phyloP scores from a whole-genome alignment of 164 flowering plant species.

The Nelumbo lutea region DNA sequence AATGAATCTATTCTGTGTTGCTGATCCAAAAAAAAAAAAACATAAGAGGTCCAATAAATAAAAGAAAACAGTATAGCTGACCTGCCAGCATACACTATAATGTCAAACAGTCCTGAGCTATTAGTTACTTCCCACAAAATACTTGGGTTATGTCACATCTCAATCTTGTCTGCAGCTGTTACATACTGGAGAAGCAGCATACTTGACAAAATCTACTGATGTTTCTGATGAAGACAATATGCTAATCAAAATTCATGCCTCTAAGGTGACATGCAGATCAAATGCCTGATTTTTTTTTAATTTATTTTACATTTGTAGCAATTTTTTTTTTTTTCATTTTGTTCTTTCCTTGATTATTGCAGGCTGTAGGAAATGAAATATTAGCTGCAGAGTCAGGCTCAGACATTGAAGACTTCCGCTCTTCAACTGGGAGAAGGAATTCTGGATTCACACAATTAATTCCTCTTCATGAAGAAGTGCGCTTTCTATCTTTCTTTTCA shows the following conservation, averaged over 20 bases:
- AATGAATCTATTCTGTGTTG: no score
- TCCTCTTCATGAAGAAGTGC: conserved; percentile 19
- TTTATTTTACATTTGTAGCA: background rate
- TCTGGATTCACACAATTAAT: conserved; percentile 14
- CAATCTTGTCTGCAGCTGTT: conserved; percentile 40
- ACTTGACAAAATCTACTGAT: conserved; percentile 26
- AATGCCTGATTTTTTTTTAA: background rate
- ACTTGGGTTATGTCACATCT: background rate
- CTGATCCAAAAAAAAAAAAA: no score
- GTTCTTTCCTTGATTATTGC: conserved; percentile 8
- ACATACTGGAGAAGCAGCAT: conserved; percentile 31
- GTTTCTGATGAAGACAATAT: conserved; percentile 40
- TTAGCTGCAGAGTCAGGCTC: conserved; percentile 27
- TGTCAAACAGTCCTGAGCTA: background rate
- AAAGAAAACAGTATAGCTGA: no score
- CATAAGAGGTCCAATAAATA: no score
- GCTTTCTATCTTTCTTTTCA: conserved; percentile 3
- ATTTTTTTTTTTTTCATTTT: conserved; percentile 1
- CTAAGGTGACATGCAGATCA: conserved; percentile 33
- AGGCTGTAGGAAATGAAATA: conserved; percentile 32
- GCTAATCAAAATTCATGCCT: conserved; percentile 30
- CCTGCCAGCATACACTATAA: background rate
- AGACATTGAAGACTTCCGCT: conserved; percentile 18
- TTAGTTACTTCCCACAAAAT: background rate
- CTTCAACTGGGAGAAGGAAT: conserved; percentile 10